phyloP scores from a whole-genome alignment of 2,329 filamentous ascomycete species.

The Exophiala aquamarina region DNA sequence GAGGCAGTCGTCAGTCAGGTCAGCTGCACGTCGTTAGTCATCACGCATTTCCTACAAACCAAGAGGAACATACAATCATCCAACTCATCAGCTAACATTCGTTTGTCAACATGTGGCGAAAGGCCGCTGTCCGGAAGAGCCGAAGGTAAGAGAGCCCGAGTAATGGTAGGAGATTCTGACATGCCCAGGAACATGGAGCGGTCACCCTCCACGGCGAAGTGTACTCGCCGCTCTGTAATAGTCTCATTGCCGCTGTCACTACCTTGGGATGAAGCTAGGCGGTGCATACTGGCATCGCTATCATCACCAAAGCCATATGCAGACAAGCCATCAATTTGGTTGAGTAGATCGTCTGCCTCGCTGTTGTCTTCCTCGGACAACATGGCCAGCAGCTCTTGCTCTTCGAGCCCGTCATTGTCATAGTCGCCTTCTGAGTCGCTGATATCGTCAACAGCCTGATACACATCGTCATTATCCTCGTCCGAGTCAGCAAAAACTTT shows the following conservation, averaged over 20 bases:
- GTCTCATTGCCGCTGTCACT: constrained; percentile 40
- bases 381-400: constrained; percentile 25
- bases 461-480: constrained; percentile 43
- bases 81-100: constrained; percentile 16
- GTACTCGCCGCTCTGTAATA: constrained; percentile 61
- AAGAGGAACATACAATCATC: constrained; percentile 26
- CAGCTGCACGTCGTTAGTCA: constrained; percentile 26
- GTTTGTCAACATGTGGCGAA: constrained; percentile 6
- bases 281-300: constrained; percentile 34
- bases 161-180: constrained; percentile 28
- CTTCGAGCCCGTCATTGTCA: constrained; percentile 65
- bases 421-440: constrained; percentile 78
- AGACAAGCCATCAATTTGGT: constrained; percentile 30
- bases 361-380: constrained; percentile 36
- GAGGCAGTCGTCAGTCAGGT: constrained; percentile 26
- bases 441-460: constrained; percentile 76
- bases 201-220: constrained; percentile 53
- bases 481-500: constrained; percentile 29
- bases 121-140: constrained; percentile 21
- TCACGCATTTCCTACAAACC: constrained; percentile 7
- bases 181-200: constrained; percentile 16
- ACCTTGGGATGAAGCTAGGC: constrained; percentile 24
- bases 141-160: constrained; percentile 27
- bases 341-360: constrained; percentile 25
- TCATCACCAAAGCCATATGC: constrained; percentile 30